Base-by-base conservation (phyloP, 805 yeast genomes). In the Pichia nakasei region DNA sequence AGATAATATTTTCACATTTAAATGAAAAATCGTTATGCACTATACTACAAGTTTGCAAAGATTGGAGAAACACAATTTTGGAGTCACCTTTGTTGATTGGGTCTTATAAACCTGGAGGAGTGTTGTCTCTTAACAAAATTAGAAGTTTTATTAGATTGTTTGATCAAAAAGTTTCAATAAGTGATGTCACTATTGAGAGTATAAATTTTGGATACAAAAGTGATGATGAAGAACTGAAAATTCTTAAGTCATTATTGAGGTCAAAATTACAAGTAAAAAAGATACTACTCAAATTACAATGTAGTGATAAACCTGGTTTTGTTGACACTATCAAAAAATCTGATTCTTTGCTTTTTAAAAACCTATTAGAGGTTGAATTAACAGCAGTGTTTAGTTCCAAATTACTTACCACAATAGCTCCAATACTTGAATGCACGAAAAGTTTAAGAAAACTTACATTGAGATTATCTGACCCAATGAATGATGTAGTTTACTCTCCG, bases 11-110 rank as follows among this genome's bases (percentile, higher is more conserved):
- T 43, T 27, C 24, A 13, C 21, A 36, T 1, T 36, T 49, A 22
- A 42, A 42, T 17, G 35, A 34, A n/a, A 22, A 19, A 21, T 38
- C 34, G 18, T 45, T 47, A 15, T 36, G 22, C 4, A 47, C 37
- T 20, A 32, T 45, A 13, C 31, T 47, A 22, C n/a, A 22, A 22
- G 43, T 46, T 15, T 47, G 50, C n/a, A 40, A 46, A 38, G 44
- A 35, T 26, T 47, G 48, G 52, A 41, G 52, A 39, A 15, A 36
- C 19, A 41, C 39, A 7, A 35, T 47, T 11, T 26, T 49, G 18
- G 40, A 41, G n/a, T 37, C 44, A 4, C 50, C 52, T 5, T 27
- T 37, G 11, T 40, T 47, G 15, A 35, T 47, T 26, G 35, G 39
- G 9, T 24, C 27, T 24, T 24, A 24, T 24, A 27, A 22, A 22